These are phyloP conservation scores for Penicillium mononematosum DNA, from an alignment of 495 filamentous ascomycete genomes.

Conservation along the genomic window DNA sequence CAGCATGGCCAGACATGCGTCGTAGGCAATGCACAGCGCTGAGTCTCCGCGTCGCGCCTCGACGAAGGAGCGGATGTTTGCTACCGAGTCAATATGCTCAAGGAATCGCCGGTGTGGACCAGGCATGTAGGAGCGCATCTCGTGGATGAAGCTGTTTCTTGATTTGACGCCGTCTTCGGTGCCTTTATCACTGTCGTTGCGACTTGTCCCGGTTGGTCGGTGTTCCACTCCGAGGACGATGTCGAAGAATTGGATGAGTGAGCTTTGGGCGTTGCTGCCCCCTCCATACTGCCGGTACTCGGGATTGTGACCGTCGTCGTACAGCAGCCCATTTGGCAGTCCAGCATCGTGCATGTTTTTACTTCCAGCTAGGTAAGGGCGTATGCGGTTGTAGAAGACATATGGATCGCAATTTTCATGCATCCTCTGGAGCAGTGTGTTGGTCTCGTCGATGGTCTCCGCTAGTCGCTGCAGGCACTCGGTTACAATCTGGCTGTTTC, in stretches of 20 bases:
- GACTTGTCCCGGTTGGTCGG: slow-evolving; percentile 77
- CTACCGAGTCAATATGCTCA: slow-evolving; percentile 70
- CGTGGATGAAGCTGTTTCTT: slow-evolving; percentile 87
- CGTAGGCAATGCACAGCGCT: slow-evolving; percentile 74
- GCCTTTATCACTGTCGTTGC: slow-evolving; percentile 23
- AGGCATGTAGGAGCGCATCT: slow-evolving; percentile 98
- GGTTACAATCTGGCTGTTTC: slow-evolving; percentile 69
- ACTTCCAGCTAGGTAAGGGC: slow-evolving; percentile 90
- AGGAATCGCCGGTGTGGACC: slow-evolving; percentile 88
- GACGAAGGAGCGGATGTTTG: slow-evolving; percentile 88
- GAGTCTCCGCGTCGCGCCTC: slow-evolving; percentile 59
- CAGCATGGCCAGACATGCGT: slow-evolving; percentile 88
- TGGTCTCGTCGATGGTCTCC: slow-evolving; percentile 83
- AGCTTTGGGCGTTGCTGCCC: slow-evolving; percentile 94
- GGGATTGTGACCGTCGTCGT: slow-evolving; percentile 71
- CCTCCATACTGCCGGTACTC: slow-evolving; percentile 78
- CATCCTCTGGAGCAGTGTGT: slow-evolving; percentile 72
- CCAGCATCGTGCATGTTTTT: slow-evolving; percentile 97
- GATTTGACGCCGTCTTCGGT: slow-evolving; percentile 19
- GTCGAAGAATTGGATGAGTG: slow-evolving; percentile 93
- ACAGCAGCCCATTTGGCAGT: slow-evolving; percentile 80
- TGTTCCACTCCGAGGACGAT: slow-evolving; percentile 89
- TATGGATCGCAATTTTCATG: slow-evolving; percentile 90
- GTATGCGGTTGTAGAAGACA: slow-evolving; percentile 90
- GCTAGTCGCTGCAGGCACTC: slow-evolving; percentile 74